phyloP scores from a whole-genome alignment of 352 stramenopile genomes.

The Globisporangium megalacanthum region DNA sequence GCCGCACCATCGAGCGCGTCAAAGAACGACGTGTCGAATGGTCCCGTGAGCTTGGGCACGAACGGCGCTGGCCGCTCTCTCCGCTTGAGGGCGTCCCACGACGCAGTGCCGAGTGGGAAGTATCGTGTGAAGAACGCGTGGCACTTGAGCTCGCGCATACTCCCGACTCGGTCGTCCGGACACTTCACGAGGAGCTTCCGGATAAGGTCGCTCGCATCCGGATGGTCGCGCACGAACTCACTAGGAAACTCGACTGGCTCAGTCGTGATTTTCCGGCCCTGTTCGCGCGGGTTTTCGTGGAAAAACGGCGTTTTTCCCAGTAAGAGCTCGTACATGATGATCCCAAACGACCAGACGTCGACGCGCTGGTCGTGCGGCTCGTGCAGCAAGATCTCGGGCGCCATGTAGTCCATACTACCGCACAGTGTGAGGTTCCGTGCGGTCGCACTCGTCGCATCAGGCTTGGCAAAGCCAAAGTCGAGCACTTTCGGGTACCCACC shows the following conservation, averaged over 20 bases:
- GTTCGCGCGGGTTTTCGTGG: slow-evolving; percentile 69
- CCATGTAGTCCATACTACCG: slow-evolving; percentile 81
- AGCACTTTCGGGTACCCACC: slow-evolving; percentile 86
- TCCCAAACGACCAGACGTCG: slow-evolving; percentile 80
- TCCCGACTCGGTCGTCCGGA: slow-evolving; percentile 28
- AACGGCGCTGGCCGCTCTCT: slow-evolving; percentile 51
- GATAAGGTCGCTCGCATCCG: slow-evolving; percentile 51
- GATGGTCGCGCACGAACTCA: slow-evolving; percentile 53
- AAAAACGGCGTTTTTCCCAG: slow-evolving; percentile 85
- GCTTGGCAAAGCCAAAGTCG: slow-evolving; percentile 79
- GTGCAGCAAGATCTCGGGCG: slow-evolving; percentile 63
- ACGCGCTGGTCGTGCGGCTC: slow-evolving; percentile 58
- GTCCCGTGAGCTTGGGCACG: slow-evolving; percentile 47
- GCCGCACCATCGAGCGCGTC: slow-evolving; percentile 45
- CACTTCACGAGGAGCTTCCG: slow-evolving; percentile 51
- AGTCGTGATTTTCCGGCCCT: slow-evolving; percentile 68
- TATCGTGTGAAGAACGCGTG: slow-evolving; percentile 50
- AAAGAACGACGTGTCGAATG: slow-evolving; percentile 74
- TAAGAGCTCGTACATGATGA: slow-evolving; percentile 87
- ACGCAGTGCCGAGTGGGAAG: slow-evolving; percentile 21
- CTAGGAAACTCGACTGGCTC: slow-evolving; percentile 63
- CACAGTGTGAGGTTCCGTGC: slow-evolving; percentile 69
- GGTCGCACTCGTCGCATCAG: slow-evolving; percentile 32
- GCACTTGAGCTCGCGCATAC: slow-evolving; percentile 46
- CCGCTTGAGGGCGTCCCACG: slow-evolving; percentile 38